Base-by-base conservation (phyloP, 164 flowering plant genomes). In the Stephania cephalantha region DNA sequence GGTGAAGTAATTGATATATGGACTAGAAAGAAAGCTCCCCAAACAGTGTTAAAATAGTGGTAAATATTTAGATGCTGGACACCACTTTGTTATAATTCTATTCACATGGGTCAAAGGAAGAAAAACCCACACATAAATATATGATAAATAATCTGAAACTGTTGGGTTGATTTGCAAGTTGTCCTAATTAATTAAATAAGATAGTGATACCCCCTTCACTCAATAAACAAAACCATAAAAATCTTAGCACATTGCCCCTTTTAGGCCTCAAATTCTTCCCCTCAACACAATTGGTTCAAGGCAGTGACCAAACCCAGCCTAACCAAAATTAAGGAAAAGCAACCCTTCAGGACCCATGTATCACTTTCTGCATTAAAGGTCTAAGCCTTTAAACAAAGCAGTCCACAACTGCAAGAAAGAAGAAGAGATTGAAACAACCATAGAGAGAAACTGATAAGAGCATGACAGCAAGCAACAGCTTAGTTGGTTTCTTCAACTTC, bases 401-500 rank as follows among this genome's bases (percentile, higher is more conserved):
- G 8, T n/a, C 66, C 22, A 18, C 20, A 61, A 61, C 22, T 61
- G 12, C 55, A 50, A 50, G 15, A 50, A 10, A 10, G 15, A 50
- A 10, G 15, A 50, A 50, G 15, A 50, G 55, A 50, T 50, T 25
- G 66, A 61, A 61, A n/a, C 25, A n/a, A 61, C 18, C 1, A 66
- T 15, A 53, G 45, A 66, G 69, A 66, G 15, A 29, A 4, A 29
- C 66, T 18, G 7, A 20, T 18, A 20, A 61, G 22, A 61, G 20
- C 72, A 86, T 86, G 94, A 85, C 94, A 80, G 71, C 79, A 0
- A 90, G 86, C 81, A 95, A 93, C 80, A 88, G 87, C 77, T 68
- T 95, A 70, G 87, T 91, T 13, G 99, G 98, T 0, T 50, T 88
- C 9, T 75, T 90, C 5, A 95, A 93, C 84, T 95, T 95, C 87